Base-by-base conservation (phyloP, 2,329 filamentous ascomycete species). In the Thielaviopsis punctulata region DNA sequence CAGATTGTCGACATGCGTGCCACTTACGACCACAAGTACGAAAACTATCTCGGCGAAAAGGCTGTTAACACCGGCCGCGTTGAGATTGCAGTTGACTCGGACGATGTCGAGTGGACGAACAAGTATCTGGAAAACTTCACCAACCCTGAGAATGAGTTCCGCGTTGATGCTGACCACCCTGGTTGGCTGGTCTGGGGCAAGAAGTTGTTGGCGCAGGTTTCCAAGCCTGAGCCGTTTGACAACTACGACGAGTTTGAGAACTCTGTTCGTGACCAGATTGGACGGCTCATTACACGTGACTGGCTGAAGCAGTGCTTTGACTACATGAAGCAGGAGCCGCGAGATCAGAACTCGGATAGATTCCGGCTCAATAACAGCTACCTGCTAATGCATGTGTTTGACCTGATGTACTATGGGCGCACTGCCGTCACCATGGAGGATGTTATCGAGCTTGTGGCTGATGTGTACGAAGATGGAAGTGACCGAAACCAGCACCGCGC, bases 401-500 rank as follows among this genome's bases (percentile, higher is more conserved):
- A 95, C 59, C 72, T 98, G 24, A 84, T 95, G 70, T 79, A 93
- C 59, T 81, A 84, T 60, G 86, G 80, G 1, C 69, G 86, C 50
- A 88, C 92, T 0, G 70, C 73, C 13, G 83, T 84, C 22, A 93
- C 80, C 0, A 86, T 95, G 60, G 80, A 90, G 5, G 92, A 98
- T 52, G 81, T 98, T 64, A 84, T 90, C 62, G 82, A 89, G 59
- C 73, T 95, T 55, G 79, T 85, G 4, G 71, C 76, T 54, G 77
- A 79, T 1, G 80, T 93, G 0, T 96, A 87, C 61, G 90, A 82
- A 13, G 90, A 98, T 64, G 92, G 93, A 9, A 92, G 82, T 60
- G 92, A 98, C 64, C 95, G 95, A 66, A 92, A 98, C 64, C 90
- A 98, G 64, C 92, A 98, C 64, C 85, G 92, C 50, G 92, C 92